Percentiles rank a stretch among this genome's conserved stretches.
phyloP scores from a whole-genome alignment of 495 filamentous ascomycete genomes.

The Talaromyces stipitatus region DNA sequence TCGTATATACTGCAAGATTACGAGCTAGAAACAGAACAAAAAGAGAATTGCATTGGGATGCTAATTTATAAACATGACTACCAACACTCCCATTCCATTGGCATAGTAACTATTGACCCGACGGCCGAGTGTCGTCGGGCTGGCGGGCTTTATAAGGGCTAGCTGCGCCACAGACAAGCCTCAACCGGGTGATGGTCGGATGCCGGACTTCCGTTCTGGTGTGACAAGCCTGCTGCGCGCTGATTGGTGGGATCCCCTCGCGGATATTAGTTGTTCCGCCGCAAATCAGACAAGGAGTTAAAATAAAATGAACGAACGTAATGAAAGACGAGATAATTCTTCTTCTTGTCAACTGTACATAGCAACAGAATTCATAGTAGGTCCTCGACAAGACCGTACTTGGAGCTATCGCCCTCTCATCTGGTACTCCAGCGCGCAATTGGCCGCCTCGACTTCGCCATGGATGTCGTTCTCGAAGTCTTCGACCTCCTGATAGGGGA shows the following conservation, averaged over 20 bases:
- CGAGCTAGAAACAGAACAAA: not conserved
- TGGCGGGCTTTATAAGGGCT: not conserved
- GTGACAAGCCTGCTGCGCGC: not conserved
- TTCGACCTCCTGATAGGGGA: slow-evolving; percentile 82
- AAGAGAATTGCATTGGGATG: no score
- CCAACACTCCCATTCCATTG: no score
- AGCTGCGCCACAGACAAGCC: not conserved
- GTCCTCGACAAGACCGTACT: not conserved
- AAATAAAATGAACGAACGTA: not conserved
- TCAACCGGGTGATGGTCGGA: not conserved
- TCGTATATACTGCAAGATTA: not conserved
- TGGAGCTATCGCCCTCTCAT: not conserved
- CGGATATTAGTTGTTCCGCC: not conserved
- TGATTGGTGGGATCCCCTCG: not conserved
- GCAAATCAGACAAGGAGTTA: not conserved
- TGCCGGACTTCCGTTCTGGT: not conserved
- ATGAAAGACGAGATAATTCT: no score
- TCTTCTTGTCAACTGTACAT: not conserved
- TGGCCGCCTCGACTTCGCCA: slow-evolving; percentile 24
- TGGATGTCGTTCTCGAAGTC: slow-evolving; percentile 89
- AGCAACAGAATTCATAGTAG: not conserved
- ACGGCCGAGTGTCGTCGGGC: not conserved
- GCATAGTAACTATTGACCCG: not conserved
- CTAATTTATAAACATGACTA: no score
- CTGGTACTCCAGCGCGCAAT: not conserved